Evolutionary conservation across 768 basidiomycete genomes (phyloP).

Genomic region (Lentinus brumalis): DNA sequence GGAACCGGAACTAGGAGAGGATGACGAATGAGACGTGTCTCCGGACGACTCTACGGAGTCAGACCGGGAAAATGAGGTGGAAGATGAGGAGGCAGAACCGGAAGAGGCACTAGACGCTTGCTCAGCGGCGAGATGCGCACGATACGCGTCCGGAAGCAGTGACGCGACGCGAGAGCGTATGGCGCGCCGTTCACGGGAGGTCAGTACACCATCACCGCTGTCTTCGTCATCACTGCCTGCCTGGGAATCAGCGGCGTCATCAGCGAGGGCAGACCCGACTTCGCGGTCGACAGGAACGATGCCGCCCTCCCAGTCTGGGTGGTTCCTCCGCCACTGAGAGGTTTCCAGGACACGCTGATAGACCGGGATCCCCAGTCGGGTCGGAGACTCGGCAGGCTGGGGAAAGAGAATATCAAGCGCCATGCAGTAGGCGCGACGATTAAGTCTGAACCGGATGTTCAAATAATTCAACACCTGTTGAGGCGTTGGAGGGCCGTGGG

Average conservation of each 20-base stretch:
- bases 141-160: background rate
- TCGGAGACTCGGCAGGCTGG: too few species aligned
- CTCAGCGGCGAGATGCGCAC: background rate
- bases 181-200: background rate
- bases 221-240: slow-evolving; percentile 12
- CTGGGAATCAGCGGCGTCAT: slow-evolving; percentile 12
- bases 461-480: background rate
- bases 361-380: background rate
- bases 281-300: slow-evolving; percentile 8
- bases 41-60: too few species aligned
- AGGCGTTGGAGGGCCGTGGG: background rate
- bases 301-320: slow-evolving; percentile 10
- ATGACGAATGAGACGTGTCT: too few species aligned
- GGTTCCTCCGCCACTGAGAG: slow-evolving; percentile 6
- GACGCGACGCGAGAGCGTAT: background rate
- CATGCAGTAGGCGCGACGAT: background rate
- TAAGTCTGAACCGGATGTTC: background rate
- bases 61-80: too few species aligned
- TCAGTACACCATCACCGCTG: background rate
- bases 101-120: background rate
- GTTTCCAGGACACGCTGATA: slow-evolving; percentile 7
- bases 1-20: too few species aligned
- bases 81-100: background rate
- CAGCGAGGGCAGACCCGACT: slow-evolving; percentile 6
- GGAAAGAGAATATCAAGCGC: slow-evolving; percentile 1